phyloP scores from a whole-genome alignment of 345 rosid genomes.

The Salix exigua region DNA sequence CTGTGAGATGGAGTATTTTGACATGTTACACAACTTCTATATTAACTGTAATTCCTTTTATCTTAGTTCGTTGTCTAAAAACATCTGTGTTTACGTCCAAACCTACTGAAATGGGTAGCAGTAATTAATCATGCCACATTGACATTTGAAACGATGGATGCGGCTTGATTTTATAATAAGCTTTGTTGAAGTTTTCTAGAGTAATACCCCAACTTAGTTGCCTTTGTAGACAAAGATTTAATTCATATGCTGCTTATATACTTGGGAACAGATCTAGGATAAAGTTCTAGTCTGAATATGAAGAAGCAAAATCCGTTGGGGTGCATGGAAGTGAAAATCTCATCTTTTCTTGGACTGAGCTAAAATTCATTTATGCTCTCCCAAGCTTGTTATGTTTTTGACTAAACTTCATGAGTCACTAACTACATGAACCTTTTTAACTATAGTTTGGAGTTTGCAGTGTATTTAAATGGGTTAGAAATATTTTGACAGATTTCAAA shows the following conservation, averaged over 20 bases:
- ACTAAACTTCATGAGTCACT: not conserved
- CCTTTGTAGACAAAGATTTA: not conserved
- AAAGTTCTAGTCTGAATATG: not conserved
- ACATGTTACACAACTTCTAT: not conserved
- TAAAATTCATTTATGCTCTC: too few species aligned
- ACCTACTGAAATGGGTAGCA: not conserved
- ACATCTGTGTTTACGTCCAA: not conserved
- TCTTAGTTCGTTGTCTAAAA: not conserved
- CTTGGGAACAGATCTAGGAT: not conserved
- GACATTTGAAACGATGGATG: not conserved
- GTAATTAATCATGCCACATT: not conserved
- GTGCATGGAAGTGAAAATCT: not conserved
- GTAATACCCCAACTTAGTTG: not conserved
- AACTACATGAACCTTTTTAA: too few species aligned
- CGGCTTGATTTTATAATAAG: not conserved
- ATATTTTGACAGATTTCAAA: too few species aligned
- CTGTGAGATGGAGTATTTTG: conserved; percentile 1
- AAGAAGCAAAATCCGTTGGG: too few species aligned
- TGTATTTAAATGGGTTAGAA: too few species aligned
- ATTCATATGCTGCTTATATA: not conserved
- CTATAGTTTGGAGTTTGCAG: too few species aligned
- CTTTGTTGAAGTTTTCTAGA: not conserved
- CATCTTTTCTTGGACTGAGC: too few species aligned
- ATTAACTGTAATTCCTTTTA: not conserved
- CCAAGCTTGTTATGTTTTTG: not conserved